A percentile compares a stretch with the other conserved stretches of the same genome.
These are phyloP conservation scores for Trichoderma atroviride DNA, from an alignment of 2,329 filamentous ascomycete genomes.

Conservation along the genomic window DNA sequence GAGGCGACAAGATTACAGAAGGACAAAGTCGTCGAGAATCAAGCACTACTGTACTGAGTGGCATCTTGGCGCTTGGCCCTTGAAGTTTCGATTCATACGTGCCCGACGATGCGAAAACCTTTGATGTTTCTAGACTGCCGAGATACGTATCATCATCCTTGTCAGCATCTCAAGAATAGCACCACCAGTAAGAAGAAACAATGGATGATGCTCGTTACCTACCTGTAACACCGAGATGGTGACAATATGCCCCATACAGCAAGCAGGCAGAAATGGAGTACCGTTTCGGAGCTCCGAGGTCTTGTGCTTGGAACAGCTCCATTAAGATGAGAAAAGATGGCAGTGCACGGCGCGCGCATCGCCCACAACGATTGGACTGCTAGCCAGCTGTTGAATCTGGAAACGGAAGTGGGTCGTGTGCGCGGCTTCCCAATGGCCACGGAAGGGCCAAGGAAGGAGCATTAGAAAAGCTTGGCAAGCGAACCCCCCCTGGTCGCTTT, in stretches of 20 bases:
- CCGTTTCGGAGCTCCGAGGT: neutral
- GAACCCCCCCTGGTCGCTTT: slow-evolving; percentile 1
- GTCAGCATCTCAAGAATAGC: neutral
- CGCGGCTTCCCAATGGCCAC: neutral
- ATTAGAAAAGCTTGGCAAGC: slow-evolving; percentile 15
- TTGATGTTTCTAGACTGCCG: neutral
- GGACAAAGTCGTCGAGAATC: neutral
- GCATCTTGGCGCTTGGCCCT: neutral
- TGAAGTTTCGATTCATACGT: neutral
- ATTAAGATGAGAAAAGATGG: neutral
- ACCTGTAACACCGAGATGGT: neutral
- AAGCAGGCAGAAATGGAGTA: neutral
- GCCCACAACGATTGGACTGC: neutral
- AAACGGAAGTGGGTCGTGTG: slow-evolving; percentile 27
- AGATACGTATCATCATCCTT: neutral
- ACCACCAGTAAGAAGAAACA: neutral
- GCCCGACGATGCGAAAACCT: neutral
- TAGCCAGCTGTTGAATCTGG: neutral
- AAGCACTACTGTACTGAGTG: neutral
- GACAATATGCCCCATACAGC: neutral
- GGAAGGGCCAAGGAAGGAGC: slow-evolving; percentile 16
- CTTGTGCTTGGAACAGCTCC: neutral
- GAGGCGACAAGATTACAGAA: neutral
- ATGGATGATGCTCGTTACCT: neutral
- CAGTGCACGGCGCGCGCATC: neutral